Conservation (phyloP, 1,284 basidiomycete genomes). For the Ceratobasidium papillatum region DNA sequence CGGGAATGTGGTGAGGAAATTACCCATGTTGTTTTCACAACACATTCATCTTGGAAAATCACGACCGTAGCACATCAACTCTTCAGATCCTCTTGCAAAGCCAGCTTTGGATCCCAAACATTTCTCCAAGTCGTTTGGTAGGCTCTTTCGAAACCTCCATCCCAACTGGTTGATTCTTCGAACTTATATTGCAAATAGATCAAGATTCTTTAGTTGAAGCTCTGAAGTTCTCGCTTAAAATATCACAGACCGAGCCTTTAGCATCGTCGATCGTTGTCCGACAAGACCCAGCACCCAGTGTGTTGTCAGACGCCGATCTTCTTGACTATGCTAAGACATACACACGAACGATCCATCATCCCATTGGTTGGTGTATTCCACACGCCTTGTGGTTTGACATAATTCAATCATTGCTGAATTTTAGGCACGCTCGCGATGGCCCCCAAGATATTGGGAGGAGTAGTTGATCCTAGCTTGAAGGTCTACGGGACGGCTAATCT, state of each 20-base stretch:
- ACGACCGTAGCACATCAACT: conserved; percentile 20
- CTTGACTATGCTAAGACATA: conserved; percentile 24
- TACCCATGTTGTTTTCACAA: too few relatives aligned
- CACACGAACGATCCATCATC: conserved; percentile 45
- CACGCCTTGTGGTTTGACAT: background rate
- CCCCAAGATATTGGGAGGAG: conserved; percentile 51
- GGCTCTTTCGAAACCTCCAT: background rate
- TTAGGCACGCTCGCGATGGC: conserved; percentile 49
- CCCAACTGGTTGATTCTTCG: background rate
- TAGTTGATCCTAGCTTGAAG: conserved; percentile 50
- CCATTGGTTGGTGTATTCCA: conserved; percentile 45
- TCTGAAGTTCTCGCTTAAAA: conserved; percentile 49
- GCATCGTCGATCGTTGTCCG: conserved; percentile 29
- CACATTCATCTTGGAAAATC: background rate
- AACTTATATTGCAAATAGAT: conserved; percentile 43
- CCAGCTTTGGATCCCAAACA: conserved; percentile 11
- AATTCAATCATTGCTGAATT: background rate
- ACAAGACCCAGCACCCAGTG: conserved; percentile 34
- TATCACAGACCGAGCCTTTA: conserved; percentile 43
- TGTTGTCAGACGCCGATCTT: conserved; percentile 30
- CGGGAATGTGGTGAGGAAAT: conserved; percentile 18
- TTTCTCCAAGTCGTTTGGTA: conserved; percentile 24
- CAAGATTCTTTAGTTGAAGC: conserved; percentile 51
- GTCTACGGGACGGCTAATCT: conserved; percentile 53
- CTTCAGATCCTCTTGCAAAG: conserved; percentile 13